These are phyloP conservation scores for Epichloe coenophiala DNA, from an alignment of 2,329 filamentous ascomycete species.

Conservation along the genomic window DNA sequence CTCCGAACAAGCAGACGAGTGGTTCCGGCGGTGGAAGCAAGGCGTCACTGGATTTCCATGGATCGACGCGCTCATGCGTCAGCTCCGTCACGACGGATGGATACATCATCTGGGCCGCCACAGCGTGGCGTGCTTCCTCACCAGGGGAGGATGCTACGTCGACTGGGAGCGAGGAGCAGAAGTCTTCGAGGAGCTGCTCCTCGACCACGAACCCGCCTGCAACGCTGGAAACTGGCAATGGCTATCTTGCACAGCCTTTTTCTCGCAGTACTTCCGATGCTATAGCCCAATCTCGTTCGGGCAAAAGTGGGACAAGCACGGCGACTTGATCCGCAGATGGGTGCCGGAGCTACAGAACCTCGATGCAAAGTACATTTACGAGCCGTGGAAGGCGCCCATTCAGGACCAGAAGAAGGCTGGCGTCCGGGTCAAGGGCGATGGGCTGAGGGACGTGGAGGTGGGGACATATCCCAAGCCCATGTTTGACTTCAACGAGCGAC, in stretches of 20 bases:
- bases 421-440: conserved; percentile 45
- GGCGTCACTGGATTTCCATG: conserved; percentile 65
- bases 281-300: conserved; percentile 61
- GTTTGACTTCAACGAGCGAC: conserved; percentile 57
- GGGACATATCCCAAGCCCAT: conserved; percentile 59
- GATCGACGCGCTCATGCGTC: conserved; percentile 71
- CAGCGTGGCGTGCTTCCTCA: conserved; percentile 70
- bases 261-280: conserved; percentile 55
- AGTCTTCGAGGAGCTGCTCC: conserved; percentile 62
- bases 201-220: conserved; percentile 63
- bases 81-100: conserved; percentile 59
- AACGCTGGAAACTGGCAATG: conserved; percentile 71
- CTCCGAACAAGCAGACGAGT: conserved; percentile 44
- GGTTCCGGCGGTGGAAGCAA: conserved; percentile 55
- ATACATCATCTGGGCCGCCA: conserved; percentile 69
- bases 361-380: conserved; percentile 60
- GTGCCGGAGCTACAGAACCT: conserved; percentile 52
- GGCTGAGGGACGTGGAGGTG: conserved; percentile 26
- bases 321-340: conserved; percentile 48
- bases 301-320: conserved; percentile 62
- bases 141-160: conserved; percentile 63
- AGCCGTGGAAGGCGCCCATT: conserved; percentile 63
- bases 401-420: conserved; percentile 56
- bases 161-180: conserved; percentile 68
- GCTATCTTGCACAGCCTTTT: conserved; percentile 65